Evolutionary conservation across 2,329 filamentous ascomycete genomes (phyloP), one percentile per base, ranked within the genome.

Genomic region (Monosporascus sp.): DNA sequence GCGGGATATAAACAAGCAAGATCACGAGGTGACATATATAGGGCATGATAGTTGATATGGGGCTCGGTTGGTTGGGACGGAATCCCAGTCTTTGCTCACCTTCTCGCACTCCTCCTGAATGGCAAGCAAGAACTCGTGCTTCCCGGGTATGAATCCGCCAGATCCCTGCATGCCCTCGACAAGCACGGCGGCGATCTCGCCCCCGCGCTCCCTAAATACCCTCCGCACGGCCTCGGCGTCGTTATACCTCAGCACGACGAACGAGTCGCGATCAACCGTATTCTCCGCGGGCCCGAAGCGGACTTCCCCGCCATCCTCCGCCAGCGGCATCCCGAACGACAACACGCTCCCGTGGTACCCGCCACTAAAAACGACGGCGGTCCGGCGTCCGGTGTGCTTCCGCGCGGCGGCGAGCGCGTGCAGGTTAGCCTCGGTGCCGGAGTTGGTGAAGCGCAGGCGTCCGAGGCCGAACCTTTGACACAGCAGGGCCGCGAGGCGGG

Each of bases 101-200:
- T 72, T 69, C 31, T 67, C 70, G 1, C 82, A 77, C 6, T 73
- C 70, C 0, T 72, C 65, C 45, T 79, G 78, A 5, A 87, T 67
- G 2, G 73, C 73, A 9, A 66, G 55, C 26, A 87, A 65, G 58
- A 88, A 88, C 19, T 75, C 75, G 2, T 48, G 50, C 0, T 69
- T 72, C 0, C 73, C 84, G 0, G 74, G 70, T 6, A 84, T 76
- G 51, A 78, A 81, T 0, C 86, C 85, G 0, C 79, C 84, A 3
- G 79, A 76, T 0, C 84, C 85, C 58, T 87, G 83, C 77, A 90
- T 83, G 0, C 77, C 77, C 66, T 90, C 87, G 0, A 90, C 71
- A 2, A 90, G 62, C 20, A 90, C 82, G 0, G 82, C 85, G 0
- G 83, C 85, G 0, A 89, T 66, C 8, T 76, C 73, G 1, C 74